Evolutionary conservation across 768 basidiomycete genomes (phyloP).

Genomic region (Cyclocybe cylindracea): DNA sequence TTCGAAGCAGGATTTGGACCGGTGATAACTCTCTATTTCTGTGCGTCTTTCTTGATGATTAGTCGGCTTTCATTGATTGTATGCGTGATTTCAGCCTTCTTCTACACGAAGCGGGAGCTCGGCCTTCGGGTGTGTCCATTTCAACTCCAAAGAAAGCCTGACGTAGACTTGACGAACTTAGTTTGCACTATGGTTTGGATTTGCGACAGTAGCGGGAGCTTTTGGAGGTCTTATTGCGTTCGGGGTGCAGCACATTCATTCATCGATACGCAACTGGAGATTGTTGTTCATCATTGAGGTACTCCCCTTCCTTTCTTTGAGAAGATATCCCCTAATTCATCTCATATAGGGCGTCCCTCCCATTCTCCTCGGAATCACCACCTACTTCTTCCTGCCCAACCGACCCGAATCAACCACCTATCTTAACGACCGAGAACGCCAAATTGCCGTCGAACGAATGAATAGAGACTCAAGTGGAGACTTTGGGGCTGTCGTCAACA

Average conservation of each 20-base stretch:
- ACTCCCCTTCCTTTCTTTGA: not conserved
- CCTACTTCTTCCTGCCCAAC: constrained; percentile 59
- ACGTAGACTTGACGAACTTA: constrained; percentile 13
- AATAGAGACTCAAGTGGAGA: constrained; percentile 69
- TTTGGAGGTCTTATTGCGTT: constrained; percentile 86
- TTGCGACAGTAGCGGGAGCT: constrained; percentile 82
- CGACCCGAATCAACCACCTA: constrained; percentile 70
- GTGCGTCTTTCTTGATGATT: constrained; percentile 21
- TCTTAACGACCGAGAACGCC: constrained; percentile 53
- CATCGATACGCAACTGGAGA: constrained; percentile 54
- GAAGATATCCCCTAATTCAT: not conserved
- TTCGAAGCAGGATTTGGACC: constrained; percentile 83
- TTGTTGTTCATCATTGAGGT: constrained; percentile 78
- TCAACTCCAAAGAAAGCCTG: not conserved
- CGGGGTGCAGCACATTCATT: constrained; percentile 65
- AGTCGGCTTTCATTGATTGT: not conserved
- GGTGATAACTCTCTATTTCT: constrained; percentile 76
- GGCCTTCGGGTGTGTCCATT: constrained; percentile 55
- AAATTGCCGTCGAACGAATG: constrained; percentile 66
- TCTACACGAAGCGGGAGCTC: constrained; percentile 75
- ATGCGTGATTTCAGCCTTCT: constrained; percentile 51
- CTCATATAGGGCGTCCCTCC: constrained; percentile 62
- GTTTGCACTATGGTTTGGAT: constrained; percentile 83
- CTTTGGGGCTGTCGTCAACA: constrained; percentile 62
- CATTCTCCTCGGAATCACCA: constrained; percentile 59